A percentile compares a stretch with the other conserved stretches of the same genome.
Conservation (phyloP, 805 yeast genomes). For the Groenewaldozyma tartarivorans region DNA sequence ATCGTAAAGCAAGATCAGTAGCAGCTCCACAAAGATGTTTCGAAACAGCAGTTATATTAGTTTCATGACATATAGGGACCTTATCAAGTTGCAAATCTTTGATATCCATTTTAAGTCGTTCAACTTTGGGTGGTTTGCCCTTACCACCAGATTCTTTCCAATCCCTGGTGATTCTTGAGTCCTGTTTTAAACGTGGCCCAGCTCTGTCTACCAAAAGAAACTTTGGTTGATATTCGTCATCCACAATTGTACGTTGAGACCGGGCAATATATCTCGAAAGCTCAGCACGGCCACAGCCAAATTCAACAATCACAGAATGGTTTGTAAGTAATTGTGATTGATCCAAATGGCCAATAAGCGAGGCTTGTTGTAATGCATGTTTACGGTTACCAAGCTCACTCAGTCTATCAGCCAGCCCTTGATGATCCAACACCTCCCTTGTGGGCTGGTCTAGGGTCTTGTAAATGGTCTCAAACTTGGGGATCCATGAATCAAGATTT, state of each 20-base stretch:
- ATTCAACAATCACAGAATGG: constrained; percentile 44
- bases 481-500: constrained; percentile 26
- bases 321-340: constrained; percentile 31
- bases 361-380: constrained; percentile 76
- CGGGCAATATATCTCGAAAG: constrained; percentile 49
- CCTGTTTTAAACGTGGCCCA: constrained; percentile 69
- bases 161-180: constrained; percentile 55
- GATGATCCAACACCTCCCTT: constrained; percentile 9
- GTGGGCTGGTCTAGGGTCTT: constrained; percentile 1
- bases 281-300: constrained; percentile 90
- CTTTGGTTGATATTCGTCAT: not conserved
- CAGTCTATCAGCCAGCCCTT: constrained; percentile 36
- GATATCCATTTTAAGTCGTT: constrained; percentile 64
- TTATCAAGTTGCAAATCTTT: constrained; percentile 55
- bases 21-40: constrained; percentile 94
- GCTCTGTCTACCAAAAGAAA: constrained; percentile 69
- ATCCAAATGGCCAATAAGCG: constrained; percentile 61
- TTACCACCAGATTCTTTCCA: constrained; percentile 16
- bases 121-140: constrained; percentile 21
- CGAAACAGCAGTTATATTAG: constrained; percentile 47
- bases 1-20: constrained; percentile 71
- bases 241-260: constrained; percentile 14
- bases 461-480: constrained; percentile 14
- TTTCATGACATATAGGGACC: constrained; percentile 24
- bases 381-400: constrained; percentile 48